These are phyloP conservation scores for Phytophthora rubi DNA, from an alignment of 352 stramenopile species.

Conservation along the genomic window DNA sequence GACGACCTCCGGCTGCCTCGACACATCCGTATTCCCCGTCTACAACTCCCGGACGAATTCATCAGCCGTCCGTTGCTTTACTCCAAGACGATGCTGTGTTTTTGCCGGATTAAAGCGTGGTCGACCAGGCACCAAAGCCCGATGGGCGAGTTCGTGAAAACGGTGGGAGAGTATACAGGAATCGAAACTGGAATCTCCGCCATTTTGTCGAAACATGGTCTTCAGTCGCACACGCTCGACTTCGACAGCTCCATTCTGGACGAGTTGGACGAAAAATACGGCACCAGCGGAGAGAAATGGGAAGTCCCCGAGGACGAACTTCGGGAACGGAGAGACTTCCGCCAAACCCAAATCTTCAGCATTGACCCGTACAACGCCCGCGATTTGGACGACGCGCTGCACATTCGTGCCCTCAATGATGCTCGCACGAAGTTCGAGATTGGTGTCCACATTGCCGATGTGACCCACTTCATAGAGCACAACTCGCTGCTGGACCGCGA, in stretches of 20 bases:
- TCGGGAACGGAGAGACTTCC: slow-evolving; percentile 90
- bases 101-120: slow-evolving; percentile 76
- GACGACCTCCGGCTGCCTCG: slow-evolving; percentile 69
- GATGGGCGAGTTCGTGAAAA: slow-evolving; percentile 80
- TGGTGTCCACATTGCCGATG: slow-evolving; percentile 98
- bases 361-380: slow-evolving; percentile 97
- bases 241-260: slow-evolving; percentile 71
- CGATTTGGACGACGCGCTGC: slow-evolving; percentile 97
- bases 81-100: slow-evolving; percentile 74
- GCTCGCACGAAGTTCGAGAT: slow-evolving; percentile 83
- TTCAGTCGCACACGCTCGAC: slow-evolving; percentile 79
- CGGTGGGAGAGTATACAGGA: slow-evolving; percentile 71
- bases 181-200: slow-evolving; percentile 92
- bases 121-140: slow-evolving; percentile 64
- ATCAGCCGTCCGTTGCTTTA: slow-evolving; percentile 61
- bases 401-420: slow-evolving; percentile 82
- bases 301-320: slow-evolving; percentile 83
- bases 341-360: slow-evolving; percentile 93
- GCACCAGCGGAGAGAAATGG: slow-evolving; percentile 74
- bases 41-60: slow-evolving; percentile 78
- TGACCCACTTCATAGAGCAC: slow-evolving; percentile 95
- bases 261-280: slow-evolving; percentile 83
- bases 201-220: slow-evolving; percentile 91
- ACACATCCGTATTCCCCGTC: slow-evolving; percentile 71
- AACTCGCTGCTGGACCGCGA: slow-evolving; percentile 94